Evolutionary conservation across 1,284 basidiomycete genomes (phyloP), one percentile per base, ranked within the genome.

Genomic region (Rhizoctonia solani): DNA sequence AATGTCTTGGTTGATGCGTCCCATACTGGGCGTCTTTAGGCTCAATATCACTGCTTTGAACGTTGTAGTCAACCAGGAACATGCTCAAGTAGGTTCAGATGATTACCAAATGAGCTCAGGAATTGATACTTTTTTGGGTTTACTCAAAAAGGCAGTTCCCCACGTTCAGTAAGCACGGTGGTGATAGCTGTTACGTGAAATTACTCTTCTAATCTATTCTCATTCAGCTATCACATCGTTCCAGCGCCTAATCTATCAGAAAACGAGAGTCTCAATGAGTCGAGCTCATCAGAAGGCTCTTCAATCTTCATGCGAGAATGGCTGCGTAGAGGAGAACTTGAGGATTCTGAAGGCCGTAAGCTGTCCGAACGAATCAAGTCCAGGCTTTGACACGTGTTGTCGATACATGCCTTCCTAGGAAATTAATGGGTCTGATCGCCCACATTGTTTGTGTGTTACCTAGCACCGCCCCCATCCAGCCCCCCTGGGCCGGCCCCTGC

Each of bases 21-120:
- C 2, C 19, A 29, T 58, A 52, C 54, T 16, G 14, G 42, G 66
- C 30, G 9, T 25, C 37, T 0, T 61, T 89, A 88, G 85, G 1
- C 70, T 88, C 16, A 79, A 82, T 9, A 86, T 89, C 72, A 87
- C 85, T 3, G 87, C 79, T 8, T 77, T 89, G 55, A 90, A 90
- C 73, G 82, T 90, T 6, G 88, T 90, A 2, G 88, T 87, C 71
- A 90, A 90, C 73, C 89, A 92, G 75, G 88, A 90, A 74, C 90
- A 92, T 72, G 69, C 69, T 21, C 69, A 70, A 53, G 69, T 66
- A 2, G 27, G 69, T 56, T 29, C 30, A 9, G 41, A 4, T 47
- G 42, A 19, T 32, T 13, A 39, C 4, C 11, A 11, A 19, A 3
- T 37, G 23, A 27, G 11, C 37, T 19, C 54, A 13, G 25, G n/a